Evolutionary conservation across 495 filamentous ascomycete species (phyloP).

Genomic region (Daldinia vernicosa): DNA sequence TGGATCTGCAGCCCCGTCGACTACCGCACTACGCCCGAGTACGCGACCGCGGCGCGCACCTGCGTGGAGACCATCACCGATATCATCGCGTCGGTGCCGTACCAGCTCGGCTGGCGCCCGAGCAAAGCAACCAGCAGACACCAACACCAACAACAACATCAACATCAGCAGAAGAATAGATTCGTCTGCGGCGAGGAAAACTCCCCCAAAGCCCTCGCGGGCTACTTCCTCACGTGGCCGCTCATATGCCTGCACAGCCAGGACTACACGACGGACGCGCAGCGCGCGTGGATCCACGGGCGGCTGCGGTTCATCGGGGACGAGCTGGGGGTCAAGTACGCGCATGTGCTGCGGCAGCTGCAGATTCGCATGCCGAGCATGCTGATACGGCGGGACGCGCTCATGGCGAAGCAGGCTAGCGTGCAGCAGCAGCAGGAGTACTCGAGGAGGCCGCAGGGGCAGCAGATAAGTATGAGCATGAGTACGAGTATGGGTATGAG

Average conservation of each 20-base stretch:
- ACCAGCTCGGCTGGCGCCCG: constrained; percentile 59
- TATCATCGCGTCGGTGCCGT: constrained; percentile 62
- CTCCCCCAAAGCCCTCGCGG: constrained; percentile 55
- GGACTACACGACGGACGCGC: constrained; percentile 60
- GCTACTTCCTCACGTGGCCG: constrained; percentile 55
- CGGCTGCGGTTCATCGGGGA: constrained; percentile 57
- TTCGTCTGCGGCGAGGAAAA: constrained; percentile 49
- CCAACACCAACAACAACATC: background rate
- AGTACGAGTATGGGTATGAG: background rate
- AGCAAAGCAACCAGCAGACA: constrained; percentile 14
- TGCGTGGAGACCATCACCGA: constrained; percentile 58
- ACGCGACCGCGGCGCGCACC: constrained; percentile 52
- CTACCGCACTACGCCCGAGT: constrained; percentile 63
- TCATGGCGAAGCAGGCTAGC: constrained; percentile 41
- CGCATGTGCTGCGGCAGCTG: constrained; percentile 56
- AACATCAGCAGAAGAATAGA: constrained; percentile 16
- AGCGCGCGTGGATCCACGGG: constrained; percentile 58
- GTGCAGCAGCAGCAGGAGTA: background rate
- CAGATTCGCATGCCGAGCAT: constrained; percentile 61
- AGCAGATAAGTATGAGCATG: background rate
- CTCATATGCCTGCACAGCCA: constrained; percentile 54
- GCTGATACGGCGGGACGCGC: constrained; percentile 60
- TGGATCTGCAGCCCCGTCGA: constrained; percentile 62
- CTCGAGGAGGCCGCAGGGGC: background rate
- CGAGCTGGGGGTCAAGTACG: constrained; percentile 59